These are phyloP conservation scores for Torulaspora gathmanii DNA, from an alignment of 805 yeast genomes.

Conservation along the genomic window DNA sequence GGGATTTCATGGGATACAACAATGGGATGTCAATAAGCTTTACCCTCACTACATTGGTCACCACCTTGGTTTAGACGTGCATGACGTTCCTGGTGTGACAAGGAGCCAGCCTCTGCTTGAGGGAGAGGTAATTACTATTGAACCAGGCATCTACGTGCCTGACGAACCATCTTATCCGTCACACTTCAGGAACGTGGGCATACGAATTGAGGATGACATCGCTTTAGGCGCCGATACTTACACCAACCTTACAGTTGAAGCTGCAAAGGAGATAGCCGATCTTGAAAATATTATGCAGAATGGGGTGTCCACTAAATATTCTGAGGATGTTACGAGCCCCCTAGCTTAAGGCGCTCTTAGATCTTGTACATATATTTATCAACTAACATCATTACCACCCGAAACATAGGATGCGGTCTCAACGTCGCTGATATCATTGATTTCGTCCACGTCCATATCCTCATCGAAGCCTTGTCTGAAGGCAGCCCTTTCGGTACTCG, in stretches of 20 bases:
- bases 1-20: slow-evolving; percentile 56
- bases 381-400: slow-evolving; percentile 1
- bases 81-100: slow-evolving; percentile 67
- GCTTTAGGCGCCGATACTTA: slow-evolving; percentile 63
- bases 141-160: slow-evolving; percentile 94
- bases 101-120: slow-evolving; percentile 48
- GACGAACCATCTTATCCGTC: slow-evolving; percentile 63
- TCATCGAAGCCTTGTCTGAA: slow-evolving; percentile 5
- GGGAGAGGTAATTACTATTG: slow-evolving; percentile 88
- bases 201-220: slow-evolving; percentile 91
- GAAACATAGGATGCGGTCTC: slow-evolving; percentile 12
- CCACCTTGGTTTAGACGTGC: slow-evolving; percentile 88
- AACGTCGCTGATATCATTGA: slow-evolving; percentile 17
- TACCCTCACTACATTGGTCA: slow-evolving; percentile 97
- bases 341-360: slow-evolving; percentile 11
- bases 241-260: slow-evolving; percentile 68
- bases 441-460: slow-evolving; percentile 19
- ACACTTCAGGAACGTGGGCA: slow-evolving; percentile 81
- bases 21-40: slow-evolving; percentile 49
- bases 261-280: slow-evolving; percentile 80
- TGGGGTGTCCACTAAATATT: slow-evolving; percentile 51
- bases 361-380: slow-evolving; percentile 2
- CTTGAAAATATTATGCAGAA: slow-evolving; percentile 61
- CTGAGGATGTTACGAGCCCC: slow-evolving; percentile 41
- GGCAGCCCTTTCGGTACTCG: neutral